A percentile compares a stretch with the other conserved stretches of the same genome.
Conservation (phyloP, 2,329 filamentous ascomycete genomes). For the Phialophora macrospora region DNA sequence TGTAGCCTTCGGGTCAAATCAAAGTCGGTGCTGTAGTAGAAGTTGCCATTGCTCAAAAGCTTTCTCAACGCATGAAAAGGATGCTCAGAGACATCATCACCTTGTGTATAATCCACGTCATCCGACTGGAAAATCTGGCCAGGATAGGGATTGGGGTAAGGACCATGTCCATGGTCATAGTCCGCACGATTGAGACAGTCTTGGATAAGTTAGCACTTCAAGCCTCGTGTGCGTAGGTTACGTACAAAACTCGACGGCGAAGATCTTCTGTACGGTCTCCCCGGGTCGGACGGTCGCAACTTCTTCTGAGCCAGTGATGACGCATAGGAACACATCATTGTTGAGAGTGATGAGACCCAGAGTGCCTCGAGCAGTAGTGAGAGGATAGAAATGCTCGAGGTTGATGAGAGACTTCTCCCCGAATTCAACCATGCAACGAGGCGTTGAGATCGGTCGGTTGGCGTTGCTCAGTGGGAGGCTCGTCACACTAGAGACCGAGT, state of each 20-base stretch:
- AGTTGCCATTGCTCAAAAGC: slow-evolving; percentile 87
- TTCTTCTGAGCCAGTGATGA: slow-evolving; percentile 77
- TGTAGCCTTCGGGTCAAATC: slow-evolving; percentile 93
- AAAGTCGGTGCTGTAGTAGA: slow-evolving; percentile 99
- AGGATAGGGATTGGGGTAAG: slow-evolving; percentile 59
- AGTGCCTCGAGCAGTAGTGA: slow-evolving; percentile 83
- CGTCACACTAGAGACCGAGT: slow-evolving; percentile 49
- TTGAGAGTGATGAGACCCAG: slow-evolving; percentile 84
- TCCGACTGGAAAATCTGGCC: slow-evolving; percentile 60
- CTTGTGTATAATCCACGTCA: slow-evolving; percentile 62
- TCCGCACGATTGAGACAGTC: slow-evolving; percentile 86
- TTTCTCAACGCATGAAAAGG: slow-evolving; percentile 91
- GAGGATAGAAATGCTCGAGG: slow-evolving; percentile 74
- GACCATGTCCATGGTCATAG: slow-evolving; percentile 76
- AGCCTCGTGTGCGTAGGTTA: neutral
- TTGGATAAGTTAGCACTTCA: slow-evolving; percentile 41
- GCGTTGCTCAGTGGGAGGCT: slow-evolving; percentile 37
- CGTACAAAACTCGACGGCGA: slow-evolving; percentile 77
- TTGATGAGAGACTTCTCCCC: slow-evolving; percentile 66
- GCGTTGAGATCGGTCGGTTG: slow-evolving; percentile 40
- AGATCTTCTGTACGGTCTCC: slow-evolving; percentile 87
- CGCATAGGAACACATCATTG: slow-evolving; percentile 85
- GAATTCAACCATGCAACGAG: slow-evolving; percentile 88
- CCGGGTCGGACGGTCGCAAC: slow-evolving; percentile 83
- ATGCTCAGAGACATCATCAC: slow-evolving; percentile 77